Evolutionary conservation across 257 asterid species (phyloP).

Genomic region (Gynochthodes officinalis): DNA sequence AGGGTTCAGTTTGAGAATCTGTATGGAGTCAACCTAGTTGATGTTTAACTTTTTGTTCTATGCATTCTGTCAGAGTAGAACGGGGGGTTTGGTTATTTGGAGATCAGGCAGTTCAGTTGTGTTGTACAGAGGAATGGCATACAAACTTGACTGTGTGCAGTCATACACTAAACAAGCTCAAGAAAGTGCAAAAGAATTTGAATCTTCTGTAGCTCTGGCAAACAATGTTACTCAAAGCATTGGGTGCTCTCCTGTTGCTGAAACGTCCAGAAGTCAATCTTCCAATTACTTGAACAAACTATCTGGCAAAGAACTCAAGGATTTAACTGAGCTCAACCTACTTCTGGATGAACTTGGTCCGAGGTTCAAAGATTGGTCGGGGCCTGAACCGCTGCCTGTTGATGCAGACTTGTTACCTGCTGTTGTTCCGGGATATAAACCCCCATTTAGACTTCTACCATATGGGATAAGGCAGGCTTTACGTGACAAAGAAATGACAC

Average conservation of each 20-base stretch:
- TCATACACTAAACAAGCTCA: conserved; percentile 42
- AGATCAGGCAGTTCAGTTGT: conserved; percentile 86
- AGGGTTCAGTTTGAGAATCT: background rate
- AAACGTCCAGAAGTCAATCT: conserved; percentile 24
- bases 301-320: conserved; percentile 52
- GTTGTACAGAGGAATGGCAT: conserved; percentile 73
- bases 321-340: conserved; percentile 53
- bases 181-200: conserved; percentile 24
- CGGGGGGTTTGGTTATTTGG: conserved; percentile 89
- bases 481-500: conserved; percentile 66
- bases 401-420: conserved; percentile 89
- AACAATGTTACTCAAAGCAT: conserved; percentile 24
- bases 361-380: conserved; percentile 81
- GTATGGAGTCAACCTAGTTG: conserved; percentile 7
- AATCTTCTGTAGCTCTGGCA: conserved; percentile 23
- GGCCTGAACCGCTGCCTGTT: conserved; percentile 80
- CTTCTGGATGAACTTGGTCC: conserved; percentile 80
- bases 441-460: conserved; percentile 79
- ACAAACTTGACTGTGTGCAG: conserved; percentile 68
- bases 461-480: conserved; percentile 49
- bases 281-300: conserved; percentile 28
- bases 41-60: conserved; percentile 28
- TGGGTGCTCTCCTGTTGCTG: conserved; percentile 24
- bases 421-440: conserved; percentile 58
- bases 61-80: conserved; percentile 66